These are phyloP conservation scores for Aspergillus indologenus DNA, from an alignment of 495 filamentous ascomycete species.

Conservation along the genomic window DNA sequence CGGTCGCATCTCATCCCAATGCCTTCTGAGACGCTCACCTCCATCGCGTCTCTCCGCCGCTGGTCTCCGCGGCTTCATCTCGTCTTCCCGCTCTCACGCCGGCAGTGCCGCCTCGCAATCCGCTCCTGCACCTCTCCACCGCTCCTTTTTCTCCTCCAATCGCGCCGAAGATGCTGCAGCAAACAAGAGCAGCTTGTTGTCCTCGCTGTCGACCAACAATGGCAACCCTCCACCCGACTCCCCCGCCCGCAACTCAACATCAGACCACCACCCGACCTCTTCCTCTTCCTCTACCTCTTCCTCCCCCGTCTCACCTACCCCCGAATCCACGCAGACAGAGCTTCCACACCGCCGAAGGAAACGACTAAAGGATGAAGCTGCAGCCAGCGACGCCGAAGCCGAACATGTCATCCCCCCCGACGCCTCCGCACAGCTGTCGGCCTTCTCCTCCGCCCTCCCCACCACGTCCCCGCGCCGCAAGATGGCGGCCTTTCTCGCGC, in stretches of 20 bases:
- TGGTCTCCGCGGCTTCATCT: constrained; percentile 31
- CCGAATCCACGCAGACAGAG: constrained; percentile 31
- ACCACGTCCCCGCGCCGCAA: constrained; percentile 70
- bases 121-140: constrained; percentile 28
- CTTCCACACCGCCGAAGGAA: constrained; percentile 51
- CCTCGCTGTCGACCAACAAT: constrained; percentile 28
- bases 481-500: constrained; percentile 80
- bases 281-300: constrained; percentile 3
- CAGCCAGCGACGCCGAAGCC: constrained; percentile 17
- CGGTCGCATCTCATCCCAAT: constrained; percentile 32
- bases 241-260: constrained; percentile 1
- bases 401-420: constrained; percentile 64
- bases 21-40: constrained; percentile 26
- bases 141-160: constrained; percentile 45
- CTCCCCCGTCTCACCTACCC: constrained; percentile 10
- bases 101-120: constrained; percentile 28
- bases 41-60: constrained; percentile 16
- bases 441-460: constrained; percentile 63
- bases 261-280: constrained; percentile 8
- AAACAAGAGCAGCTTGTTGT: constrained; percentile 26
- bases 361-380: constrained; percentile 42
- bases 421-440: constrained; percentile 77
- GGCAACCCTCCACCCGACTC: constrained; percentile 11
- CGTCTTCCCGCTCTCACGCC: constrained; percentile 31
- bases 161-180: constrained; percentile 18